Percentiles rank a stretch among this genome's conserved stretches.
Evolutionary conservation across 2,329 filamentous ascomycete genomes (phyloP).

Genomic region (Phaeosphaeriaceae sp.): DNA sequence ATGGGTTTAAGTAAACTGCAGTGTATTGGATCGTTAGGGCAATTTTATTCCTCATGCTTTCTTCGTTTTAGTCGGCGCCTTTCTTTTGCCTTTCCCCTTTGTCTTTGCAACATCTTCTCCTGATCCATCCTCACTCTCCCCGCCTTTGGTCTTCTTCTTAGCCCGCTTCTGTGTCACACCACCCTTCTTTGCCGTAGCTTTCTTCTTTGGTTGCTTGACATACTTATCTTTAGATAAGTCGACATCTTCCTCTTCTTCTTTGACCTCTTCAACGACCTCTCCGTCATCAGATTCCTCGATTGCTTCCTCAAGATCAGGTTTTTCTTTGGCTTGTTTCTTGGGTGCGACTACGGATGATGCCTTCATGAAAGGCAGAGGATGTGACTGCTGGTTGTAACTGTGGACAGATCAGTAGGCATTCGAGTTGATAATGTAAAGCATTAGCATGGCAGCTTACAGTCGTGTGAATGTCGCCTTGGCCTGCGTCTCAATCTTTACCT

Average conservation of each 20-base stretch:
- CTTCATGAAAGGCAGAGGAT: slow-evolving; percentile 96
- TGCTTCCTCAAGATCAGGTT: slow-evolving; percentile 93
- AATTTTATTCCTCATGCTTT: not conserved
- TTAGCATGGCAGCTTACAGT: slow-evolving; percentile 64
- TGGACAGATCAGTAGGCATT: slow-evolving; percentile 15
- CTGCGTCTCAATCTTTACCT: slow-evolving; percentile 79
- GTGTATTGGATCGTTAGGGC: too few relatives aligned
- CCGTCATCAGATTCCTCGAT: slow-evolving; percentile 87
- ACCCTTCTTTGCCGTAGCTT: slow-evolving; percentile 56
- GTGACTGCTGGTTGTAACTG: slow-evolving; percentile 84
- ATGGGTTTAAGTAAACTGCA: too few relatives aligned
- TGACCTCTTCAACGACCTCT: slow-evolving; percentile 51
- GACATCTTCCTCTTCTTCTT: slow-evolving; percentile 74
- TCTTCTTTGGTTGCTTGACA: slow-evolving; percentile 87
- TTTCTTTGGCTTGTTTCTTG: slow-evolving; percentile 73
- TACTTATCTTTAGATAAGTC: slow-evolving; percentile 96
- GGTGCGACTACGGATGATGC: slow-evolving; percentile 76
- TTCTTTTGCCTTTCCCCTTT: slow-evolving; percentile 55
- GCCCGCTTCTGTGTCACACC: slow-evolving; percentile 54
- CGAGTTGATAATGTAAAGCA: not conserved
- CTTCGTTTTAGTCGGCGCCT: slow-evolving; percentile 36
- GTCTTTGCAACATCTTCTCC: slow-evolving; percentile 57
- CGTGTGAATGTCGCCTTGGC: slow-evolving; percentile 90
- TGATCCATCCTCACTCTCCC: slow-evolving; percentile 45
- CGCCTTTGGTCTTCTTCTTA: slow-evolving; percentile 47